Evolutionary conservation across 805 yeast species (phyloP), one percentile per base, ranked within the genome.

Genomic region (Ogataea salicorniae): DNA sequence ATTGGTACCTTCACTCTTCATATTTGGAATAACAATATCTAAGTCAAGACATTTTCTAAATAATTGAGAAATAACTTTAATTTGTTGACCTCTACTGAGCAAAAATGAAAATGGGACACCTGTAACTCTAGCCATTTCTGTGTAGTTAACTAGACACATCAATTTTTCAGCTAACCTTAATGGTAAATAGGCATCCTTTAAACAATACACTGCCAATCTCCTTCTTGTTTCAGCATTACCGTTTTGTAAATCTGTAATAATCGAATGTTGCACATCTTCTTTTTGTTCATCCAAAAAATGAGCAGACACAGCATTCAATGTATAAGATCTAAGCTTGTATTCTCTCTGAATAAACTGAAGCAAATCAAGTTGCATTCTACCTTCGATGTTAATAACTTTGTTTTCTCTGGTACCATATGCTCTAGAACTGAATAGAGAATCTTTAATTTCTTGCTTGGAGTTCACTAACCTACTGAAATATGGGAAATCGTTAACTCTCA

Each of bases 81-180:
- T 92, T 68, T 95, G 99, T 71, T 94, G 99, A 37, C 99, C 99
- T 62, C 99, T 79, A 15, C 95, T 66, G 39, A 94, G 70, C 51
- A 94, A 74, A 61, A 82, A 92, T 1, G 97, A 85, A 60, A 94
- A 89, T 0, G 99, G 99, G 11, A 94, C 98, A 55, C 99, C 99
- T 0, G 99, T 94, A 26, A 94, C 99, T 72, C 99, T 84, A 1
- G 99, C 97, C 99, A 94, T 94, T 69, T 94, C 99, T 0, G 97
- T 92, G 68, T 94, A 94, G 61, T 94, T 94, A 51, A 95, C 95
- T 51, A 94, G 73, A 58, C 97, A 90, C 99, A 94, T 95, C 46
- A 94, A 75, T 60, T 92, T 95, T 54, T 92, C 97, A 58, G 91
- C 68, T 35, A 94, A 73, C 53, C 99, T 72, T 57, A 94, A 62